Conservation (phyloP, 2,329 filamentous ascomycete species). For the Ilyonectria destructans region DNA sequence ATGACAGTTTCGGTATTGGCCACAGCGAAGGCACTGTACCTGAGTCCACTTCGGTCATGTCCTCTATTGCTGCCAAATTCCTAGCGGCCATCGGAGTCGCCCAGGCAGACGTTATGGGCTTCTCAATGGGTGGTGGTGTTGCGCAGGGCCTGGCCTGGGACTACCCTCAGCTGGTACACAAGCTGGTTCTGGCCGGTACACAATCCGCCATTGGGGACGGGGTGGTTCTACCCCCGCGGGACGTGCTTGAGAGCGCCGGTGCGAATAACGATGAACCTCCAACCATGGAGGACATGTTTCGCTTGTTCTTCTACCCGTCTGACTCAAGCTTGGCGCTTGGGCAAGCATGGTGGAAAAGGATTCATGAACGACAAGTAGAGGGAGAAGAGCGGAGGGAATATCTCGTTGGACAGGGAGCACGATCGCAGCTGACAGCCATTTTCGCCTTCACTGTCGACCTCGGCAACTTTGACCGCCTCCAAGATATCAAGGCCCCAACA, state of each 20-base stretch:
- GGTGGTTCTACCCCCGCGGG: conserved; percentile 1
- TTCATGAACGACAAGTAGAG: conserved; percentile 1
- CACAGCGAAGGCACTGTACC: neutral
- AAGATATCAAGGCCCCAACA: conserved; percentile 3
- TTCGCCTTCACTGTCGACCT: conserved; percentile 5
- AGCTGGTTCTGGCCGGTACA: conserved; percentile 4
- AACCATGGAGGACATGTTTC: neutral
- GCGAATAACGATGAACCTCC: conserved; percentile 1
- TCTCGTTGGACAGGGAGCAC: conserved; percentile 3
- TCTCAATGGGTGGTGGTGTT: conserved; percentile 1
- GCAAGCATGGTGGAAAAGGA: conserved; percentile 2
- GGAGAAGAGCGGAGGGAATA: conserved; percentile 2
- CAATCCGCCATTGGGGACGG: conserved; percentile 6
- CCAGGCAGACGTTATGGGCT: neutral
- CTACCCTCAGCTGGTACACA: conserved; percentile 1
- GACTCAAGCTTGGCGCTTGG: conserved; percentile 2
- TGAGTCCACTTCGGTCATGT: neutral
- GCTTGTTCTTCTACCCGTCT: conserved; percentile 2
- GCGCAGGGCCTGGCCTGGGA: neutral
- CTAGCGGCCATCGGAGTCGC: neutral
- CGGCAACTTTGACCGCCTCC: conserved; percentile 1
- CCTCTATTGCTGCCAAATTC: neutral
- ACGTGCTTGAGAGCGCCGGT: conserved; percentile 1
- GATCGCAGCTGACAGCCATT: conserved; percentile 5
- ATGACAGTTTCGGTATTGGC: neutral